phyloP scores from a whole-genome alignment of 148 eudicot genomes.

The Persicaria tinctoria region DNA sequence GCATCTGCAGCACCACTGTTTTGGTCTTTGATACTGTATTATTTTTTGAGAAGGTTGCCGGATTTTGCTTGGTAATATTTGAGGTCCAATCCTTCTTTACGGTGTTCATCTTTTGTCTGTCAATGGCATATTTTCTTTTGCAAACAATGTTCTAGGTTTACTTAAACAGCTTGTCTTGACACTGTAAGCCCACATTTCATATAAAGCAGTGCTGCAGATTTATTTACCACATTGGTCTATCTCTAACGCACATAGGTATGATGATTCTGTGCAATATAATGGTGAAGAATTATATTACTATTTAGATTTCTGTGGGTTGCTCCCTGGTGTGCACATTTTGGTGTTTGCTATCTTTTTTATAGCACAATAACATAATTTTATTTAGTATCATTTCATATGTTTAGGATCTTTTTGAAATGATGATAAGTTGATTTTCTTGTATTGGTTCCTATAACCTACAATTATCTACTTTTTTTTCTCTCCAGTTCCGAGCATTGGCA shows the following conservation, averaged over 20 bases:
- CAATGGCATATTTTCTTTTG: too few relatives aligned
- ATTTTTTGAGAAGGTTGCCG: too few relatives aligned
- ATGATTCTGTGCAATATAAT: background rate
- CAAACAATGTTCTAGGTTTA: too few relatives aligned
- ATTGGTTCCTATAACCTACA: background rate
- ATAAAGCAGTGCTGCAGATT: background rate
- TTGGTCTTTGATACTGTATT: background rate
- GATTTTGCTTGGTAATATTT: too few relatives aligned
- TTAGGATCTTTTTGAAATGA: background rate
- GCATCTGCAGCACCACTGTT: background rate
- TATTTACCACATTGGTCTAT: background rate
- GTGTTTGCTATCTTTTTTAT: background rate
- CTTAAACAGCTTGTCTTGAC: too few relatives aligned
- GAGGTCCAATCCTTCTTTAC: too few relatives aligned
- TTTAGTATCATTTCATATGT: background rate
- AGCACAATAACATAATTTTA: background rate
- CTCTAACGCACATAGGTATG: background rate
- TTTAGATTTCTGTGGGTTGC: background rate
- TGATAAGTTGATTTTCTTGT: background rate
- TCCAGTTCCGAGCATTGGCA: constrained; percentile 76
- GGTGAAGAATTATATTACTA: background rate
- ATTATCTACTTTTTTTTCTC: constrained; percentile 16
- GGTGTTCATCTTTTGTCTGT: too few relatives aligned
- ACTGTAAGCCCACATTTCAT: background rate
- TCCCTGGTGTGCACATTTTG: background rate